Conservation (phyloP, 1,284 basidiomycete species). For the Fomitopsis betulina region DNA sequence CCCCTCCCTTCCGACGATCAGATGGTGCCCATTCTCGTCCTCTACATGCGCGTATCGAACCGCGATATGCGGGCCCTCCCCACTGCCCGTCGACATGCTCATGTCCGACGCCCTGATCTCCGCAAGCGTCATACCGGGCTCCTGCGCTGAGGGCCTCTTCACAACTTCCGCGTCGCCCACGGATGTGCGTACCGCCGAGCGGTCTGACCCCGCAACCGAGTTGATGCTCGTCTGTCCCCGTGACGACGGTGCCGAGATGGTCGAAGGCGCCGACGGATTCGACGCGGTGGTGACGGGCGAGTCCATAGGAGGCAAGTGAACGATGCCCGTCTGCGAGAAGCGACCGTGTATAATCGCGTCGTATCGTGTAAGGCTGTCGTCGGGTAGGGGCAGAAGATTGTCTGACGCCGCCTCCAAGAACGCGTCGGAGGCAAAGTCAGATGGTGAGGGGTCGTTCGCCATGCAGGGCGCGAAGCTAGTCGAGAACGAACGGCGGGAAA, state of each 20-base stretch:
- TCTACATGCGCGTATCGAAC: constrained; percentile 66
- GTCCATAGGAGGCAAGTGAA: constrained; percentile 42
- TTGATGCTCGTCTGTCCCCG: constrained; percentile 12
- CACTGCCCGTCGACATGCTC: constrained; percentile 10
- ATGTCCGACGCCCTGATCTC: constrained; percentile 8
- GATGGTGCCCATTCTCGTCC: constrained; percentile 69
- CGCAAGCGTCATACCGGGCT: constrained; percentile 8
- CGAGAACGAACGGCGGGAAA: constrained; percentile 20
- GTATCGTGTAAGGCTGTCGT: not conserved
- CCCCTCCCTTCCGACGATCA: constrained; percentile 73
- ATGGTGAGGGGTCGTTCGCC: no score
- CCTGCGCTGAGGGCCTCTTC: constrained; percentile 15
- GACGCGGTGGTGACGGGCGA: constrained; percentile 8
- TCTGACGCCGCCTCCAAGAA: constrained; percentile 17
- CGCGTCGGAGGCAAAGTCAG: constrained; percentile 25
- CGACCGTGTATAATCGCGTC: constrained; percentile 9
- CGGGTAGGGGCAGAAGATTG: constrained; percentile 4
- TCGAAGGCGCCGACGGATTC: constrained; percentile 10
- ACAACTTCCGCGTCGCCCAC: constrained; percentile 11
- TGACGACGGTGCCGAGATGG: constrained; percentile 15
- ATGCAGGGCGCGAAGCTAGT: constrained; percentile 3
- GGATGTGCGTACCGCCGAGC: not conserved
- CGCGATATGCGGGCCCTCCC: constrained; percentile 36
- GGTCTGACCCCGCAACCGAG: not conserved
- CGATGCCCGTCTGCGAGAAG: constrained; percentile 44